Evolutionary conservation across 768 basidiomycete species (phyloP), one percentile per base, ranked within the genome.

Genomic region (Suillus subaureus): DNA sequence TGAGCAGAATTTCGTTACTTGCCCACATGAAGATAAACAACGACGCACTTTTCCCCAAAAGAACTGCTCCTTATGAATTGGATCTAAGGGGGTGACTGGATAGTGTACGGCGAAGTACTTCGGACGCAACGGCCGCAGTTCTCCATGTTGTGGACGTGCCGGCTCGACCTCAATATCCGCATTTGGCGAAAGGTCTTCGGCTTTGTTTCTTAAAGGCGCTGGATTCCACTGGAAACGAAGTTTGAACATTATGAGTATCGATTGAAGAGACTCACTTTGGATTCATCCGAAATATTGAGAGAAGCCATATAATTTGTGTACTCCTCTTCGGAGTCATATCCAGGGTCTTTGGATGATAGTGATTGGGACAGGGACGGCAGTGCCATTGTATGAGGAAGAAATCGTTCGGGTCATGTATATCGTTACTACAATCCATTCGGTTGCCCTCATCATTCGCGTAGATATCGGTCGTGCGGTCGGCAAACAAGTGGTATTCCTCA

Each of bases 221-320:
- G 72, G 68, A 23, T 65, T 61, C 75, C 75, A 77, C 75, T 77
- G 61, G 26, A 5, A 57, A 51, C 23, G 42, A 62, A 52, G 60
- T 16, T n/a, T 1, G 33, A 23, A 33, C 12, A 61, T 16, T n/a
- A 40, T 13, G 9, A 61, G 31, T 26, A 26, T 5, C 11, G 45
- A 5, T 35, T 26, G 15, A 49, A 6, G 54, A 11, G 18, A 23
- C 65, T 33, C 60, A 77, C 75, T 55, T 78, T 71, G 47, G 63
- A 52, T 12, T 77, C 75, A 42, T 77, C 75, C 54, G 75, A 70
- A 26, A 77, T 71, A n/a, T 77, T 66, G 45, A 77, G 68, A n/a
- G 71, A 70, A 23, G 75, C 67, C 23, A 77, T 37, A 28, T 71
- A 61, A 52, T 74, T 31, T 31, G 68, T 61, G 33, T 49, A 74